These are phyloP conservation scores for Solanum ossicruentum DNA, from an alignment of 257 asterid genomes.

Conservation along the genomic window DNA sequence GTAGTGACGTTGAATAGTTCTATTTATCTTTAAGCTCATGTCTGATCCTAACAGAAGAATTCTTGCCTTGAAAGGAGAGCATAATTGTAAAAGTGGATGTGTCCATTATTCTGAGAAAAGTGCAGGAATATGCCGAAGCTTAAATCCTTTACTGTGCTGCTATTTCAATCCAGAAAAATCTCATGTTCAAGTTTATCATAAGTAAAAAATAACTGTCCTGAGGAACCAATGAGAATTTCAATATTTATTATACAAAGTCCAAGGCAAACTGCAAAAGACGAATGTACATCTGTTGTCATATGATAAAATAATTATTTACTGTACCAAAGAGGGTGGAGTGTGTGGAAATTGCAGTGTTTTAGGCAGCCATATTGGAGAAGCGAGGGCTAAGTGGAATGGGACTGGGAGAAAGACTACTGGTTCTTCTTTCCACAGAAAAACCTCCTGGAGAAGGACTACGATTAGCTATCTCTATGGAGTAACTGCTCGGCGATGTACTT, in stretches of 20 bases:
- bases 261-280: background rate
- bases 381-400: constrained; percentile 5
- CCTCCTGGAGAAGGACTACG: background rate
- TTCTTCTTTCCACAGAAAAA: background rate
- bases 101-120: background rate
- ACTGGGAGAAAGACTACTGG: constrained; percentile 5
- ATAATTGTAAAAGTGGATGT: background rate
- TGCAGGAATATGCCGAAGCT: background rate
- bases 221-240: background rate
- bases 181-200: background rate
- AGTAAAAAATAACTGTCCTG: background rate
- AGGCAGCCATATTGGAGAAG: background rate
- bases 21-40: background rate
- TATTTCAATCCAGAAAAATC: background rate
- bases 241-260: background rate
- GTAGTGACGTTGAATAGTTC: too few species aligned
- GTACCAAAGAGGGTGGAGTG: background rate
- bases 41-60: background rate
- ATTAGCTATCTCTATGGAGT: background rate
- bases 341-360: background rate
- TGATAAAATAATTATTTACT: background rate
- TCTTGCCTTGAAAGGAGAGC: background rate
- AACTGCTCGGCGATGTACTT: background rate
- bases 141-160: background rate
- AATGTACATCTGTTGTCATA: background rate